Conservation (phyloP, 768 basidiomycete genomes). For the Cyclocybe aegerita region DNA sequence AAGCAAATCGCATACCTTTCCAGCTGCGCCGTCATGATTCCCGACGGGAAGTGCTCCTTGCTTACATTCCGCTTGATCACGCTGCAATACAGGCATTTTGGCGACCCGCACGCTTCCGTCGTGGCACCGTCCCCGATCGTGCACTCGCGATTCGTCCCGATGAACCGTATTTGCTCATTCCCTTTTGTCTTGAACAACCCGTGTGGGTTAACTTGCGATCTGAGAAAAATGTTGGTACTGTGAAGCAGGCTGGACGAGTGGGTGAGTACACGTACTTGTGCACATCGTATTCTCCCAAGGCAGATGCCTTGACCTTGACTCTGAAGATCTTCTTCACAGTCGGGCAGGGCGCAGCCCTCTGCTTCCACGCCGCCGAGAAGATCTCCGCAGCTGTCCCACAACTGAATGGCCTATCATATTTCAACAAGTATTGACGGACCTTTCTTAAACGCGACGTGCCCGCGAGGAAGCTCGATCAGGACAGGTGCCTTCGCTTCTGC, state of each 20-base stretch:
- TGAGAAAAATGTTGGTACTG: background rate
- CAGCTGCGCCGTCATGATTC: constrained; percentile 13
- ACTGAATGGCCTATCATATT: constrained; percentile 1
- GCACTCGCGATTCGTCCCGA: constrained; percentile 21
- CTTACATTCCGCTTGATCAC: constrained; percentile 11
- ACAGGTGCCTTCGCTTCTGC: constrained; percentile 15
- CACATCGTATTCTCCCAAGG: constrained; percentile 2
- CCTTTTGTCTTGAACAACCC: constrained; percentile 7
- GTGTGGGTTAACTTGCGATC: background rate
- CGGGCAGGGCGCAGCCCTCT: constrained; percentile 3
- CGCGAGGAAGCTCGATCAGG: constrained; percentile 25
- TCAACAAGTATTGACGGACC: constrained; percentile 9
- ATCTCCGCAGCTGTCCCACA: constrained; percentile 2
- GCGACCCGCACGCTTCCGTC: constrained; percentile 16
- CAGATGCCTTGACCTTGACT: constrained; percentile 5
- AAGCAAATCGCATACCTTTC: constrained; percentile 3
- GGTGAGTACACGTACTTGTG: constrained; percentile 8
- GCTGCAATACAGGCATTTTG: constrained; percentile 21
- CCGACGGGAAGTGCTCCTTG: constrained; percentile 5
- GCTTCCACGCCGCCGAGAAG: constrained; percentile 9
- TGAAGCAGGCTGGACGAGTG: no score
- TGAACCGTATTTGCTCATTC: constrained; percentile 16
- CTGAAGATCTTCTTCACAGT: constrained; percentile 14
- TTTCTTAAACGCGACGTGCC: constrained; percentile 22
- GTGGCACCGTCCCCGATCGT: constrained; percentile 22